These are phyloP conservation scores for Cajanus cajan DNA, from an alignment of 306 rosid species.

Conservation along the genomic window DNA sequence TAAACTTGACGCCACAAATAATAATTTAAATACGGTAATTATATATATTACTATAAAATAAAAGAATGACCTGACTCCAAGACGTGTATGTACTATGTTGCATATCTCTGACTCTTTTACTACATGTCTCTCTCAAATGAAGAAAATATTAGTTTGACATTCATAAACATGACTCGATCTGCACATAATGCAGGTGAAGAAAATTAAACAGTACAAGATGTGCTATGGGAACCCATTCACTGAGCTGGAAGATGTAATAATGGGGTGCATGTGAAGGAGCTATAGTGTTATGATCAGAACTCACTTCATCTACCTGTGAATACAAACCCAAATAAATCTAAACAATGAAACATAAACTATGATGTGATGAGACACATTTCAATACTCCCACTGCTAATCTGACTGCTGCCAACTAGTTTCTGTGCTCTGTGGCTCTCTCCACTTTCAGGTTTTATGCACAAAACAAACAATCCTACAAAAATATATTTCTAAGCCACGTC, in stretches of 20 bases:
- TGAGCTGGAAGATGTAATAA: slow-evolving; percentile 51
- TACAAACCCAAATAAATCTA: background rate
- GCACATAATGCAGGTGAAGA: background rate
- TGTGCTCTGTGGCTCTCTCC: slow-evolving; percentile 31
- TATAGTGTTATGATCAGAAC: slow-evolving; percentile 27
- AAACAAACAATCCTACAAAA: background rate
- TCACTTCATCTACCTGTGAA: background rate
- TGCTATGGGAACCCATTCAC: slow-evolving; percentile 43
- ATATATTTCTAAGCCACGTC: background rate
- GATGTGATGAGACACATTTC: slow-evolving; percentile 30
- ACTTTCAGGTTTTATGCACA: slow-evolving; percentile 14
- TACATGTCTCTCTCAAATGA: background rate
- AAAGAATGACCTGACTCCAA: background rate
- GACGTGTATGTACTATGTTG: background rate
- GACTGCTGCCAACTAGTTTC: slow-evolving; percentile 46
- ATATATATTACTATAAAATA: background rate
- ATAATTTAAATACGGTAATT: background rate
- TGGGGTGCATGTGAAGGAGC: slow-evolving; percentile 61
- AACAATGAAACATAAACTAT: background rate
- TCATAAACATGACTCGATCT: background rate
- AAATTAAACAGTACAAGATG: slow-evolving; percentile 9
- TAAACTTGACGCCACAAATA: too few relatives aligned
- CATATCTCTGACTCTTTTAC: background rate
- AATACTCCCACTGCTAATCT: slow-evolving; percentile 33
- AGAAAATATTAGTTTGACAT: background rate